These are phyloP conservation scores for Chalciporus piperatus DNA, from an alignment of 768 basidiomycete genomes.

Conservation along the genomic window DNA sequence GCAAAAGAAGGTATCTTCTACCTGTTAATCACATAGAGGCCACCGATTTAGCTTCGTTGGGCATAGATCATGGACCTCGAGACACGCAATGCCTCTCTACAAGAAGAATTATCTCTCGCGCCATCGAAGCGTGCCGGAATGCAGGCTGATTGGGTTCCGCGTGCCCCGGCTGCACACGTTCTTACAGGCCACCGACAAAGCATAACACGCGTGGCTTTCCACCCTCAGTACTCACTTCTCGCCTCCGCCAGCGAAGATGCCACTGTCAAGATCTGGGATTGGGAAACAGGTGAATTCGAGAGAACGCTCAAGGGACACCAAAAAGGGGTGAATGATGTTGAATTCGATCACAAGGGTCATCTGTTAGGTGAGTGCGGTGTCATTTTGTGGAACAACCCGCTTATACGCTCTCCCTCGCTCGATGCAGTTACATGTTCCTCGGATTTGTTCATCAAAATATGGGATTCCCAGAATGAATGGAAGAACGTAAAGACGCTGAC, in stretches of 20 bases:
- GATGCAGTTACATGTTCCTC: constrained; percentile 60
- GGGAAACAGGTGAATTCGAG: constrained; percentile 94
- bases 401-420: background rate
- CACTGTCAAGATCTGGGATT: constrained; percentile 93
- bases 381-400: background rate
- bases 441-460: constrained; percentile 89
- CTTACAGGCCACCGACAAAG: constrained; percentile 74
- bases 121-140: constrained; percentile 53
- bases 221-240: constrained; percentile 78
- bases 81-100: constrained; percentile 72
- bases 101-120: constrained; percentile 62
- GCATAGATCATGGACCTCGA: constrained; percentile 92
- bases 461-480: constrained; percentile 89
- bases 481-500: constrained; percentile 84
- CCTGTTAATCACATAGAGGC: constrained; percentile 5
- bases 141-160: constrained; percentile 85
- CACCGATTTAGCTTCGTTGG: constrained; percentile 8
- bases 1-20: constrained; percentile 78
- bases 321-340: constrained; percentile 81
- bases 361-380: constrained; percentile 58
- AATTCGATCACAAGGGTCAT: constrained; percentile 85
- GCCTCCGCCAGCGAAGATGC: constrained; percentile 88
- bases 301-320: constrained; percentile 91
- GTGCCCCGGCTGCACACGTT: constrained; percentile 78
- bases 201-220: constrained; percentile 79